Base-by-base conservation (phyloP, 1,284 basidiomycete genomes). In the Bjerkandera adusta region DNA sequence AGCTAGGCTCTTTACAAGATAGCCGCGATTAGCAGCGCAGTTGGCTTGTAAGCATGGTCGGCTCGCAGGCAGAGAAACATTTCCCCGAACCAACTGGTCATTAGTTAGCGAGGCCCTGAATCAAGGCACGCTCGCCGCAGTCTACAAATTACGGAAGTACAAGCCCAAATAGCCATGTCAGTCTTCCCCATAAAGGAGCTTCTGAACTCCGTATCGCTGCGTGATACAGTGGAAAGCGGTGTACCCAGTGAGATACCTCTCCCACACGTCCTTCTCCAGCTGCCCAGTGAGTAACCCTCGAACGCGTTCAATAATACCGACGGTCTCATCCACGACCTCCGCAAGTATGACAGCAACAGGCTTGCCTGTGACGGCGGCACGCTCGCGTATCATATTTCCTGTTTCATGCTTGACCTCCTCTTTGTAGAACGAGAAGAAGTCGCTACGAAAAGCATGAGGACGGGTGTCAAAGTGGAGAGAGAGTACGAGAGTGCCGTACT, bases 271-370 rank as follows among this genome's bases (percentile, higher is more conserved):
- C 30, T 48, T 49, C 30, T 47, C 52, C 24, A 42, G 45, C 1
- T 43, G 45, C 11, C 46, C 41, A 1, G 43, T 45, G 3, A 57
- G 45, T 4, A 54, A 41, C 4, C 12, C 15, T 4, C 51, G 45
- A 11, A 52, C 47, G 5, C 50, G 26, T 1, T 48, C 38, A 3
- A 36, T 22, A 4, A 47, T 36, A 5, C 50, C 55, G 2, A 55
- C 57, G 18, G 62, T 59, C 44, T 65, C 63, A 11, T 49, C 32
- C 10, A 54, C 30, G 12, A 66, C 58, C 24, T 64, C 56, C 7
- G 49, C 41, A 25, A 68, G 36, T 1, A 42, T 46, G 25, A 45
- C 36, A 4, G 39, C 20, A n/a, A 47, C 21, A 26, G 35, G 29
- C 32, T 45, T 53, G 1, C 46, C 40, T 3, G 39, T 49, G 6